Evolutionary conservation across 352 stramenopile species (phyloP), one percentile per base, ranked within the genome.

Genomic region (Peronospora belbahrii): DNA sequence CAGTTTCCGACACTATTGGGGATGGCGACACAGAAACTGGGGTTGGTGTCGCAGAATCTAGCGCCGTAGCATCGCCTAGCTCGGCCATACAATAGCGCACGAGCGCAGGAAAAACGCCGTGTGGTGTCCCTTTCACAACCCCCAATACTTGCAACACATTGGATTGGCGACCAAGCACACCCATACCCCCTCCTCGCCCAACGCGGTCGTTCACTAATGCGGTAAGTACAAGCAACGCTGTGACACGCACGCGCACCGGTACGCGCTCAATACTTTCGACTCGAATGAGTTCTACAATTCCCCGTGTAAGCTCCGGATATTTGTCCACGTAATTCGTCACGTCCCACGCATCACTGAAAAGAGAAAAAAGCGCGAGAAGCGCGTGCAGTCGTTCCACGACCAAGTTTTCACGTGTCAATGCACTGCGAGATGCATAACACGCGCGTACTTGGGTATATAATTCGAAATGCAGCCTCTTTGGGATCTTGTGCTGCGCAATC

Each of bases 41-140:
- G 9, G 41, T 39, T 7, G 22, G 18, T 6, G 34, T 45, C 34
- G 31, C 14, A 27, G 40, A 53, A 30, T 40, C 20, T 30, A 59
- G 43, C 18, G 48, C 13, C 1, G 61, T 59, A 10, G 70, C 37
- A 27, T 61, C 67, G 2, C 75, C 73, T 3, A 94, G 45, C 42
- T 89, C 78, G 19, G 76, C 64, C 58, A 87, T 81, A 34, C 73
- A 87, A 43, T 79, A 88, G 1, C 83, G 80, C 39, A 92, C 77
- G 8, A 94, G 67, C 1, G 83, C 84, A 15, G 82, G 80, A 22
- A 94, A 91, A 7, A 87, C 66, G 13, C 83, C 83, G 31, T 90
- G 80, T 0, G 83, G 78, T 0, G 74, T 71, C 5, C 83, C 83
- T 35, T 91, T 91, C 2, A 67, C 72, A 49, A 94, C 74, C 6